These are phyloP conservation scores for Alternaria sp. DNA, from an alignment of 2,329 filamentous ascomycete genomes.

Conservation along the genomic window DNA sequence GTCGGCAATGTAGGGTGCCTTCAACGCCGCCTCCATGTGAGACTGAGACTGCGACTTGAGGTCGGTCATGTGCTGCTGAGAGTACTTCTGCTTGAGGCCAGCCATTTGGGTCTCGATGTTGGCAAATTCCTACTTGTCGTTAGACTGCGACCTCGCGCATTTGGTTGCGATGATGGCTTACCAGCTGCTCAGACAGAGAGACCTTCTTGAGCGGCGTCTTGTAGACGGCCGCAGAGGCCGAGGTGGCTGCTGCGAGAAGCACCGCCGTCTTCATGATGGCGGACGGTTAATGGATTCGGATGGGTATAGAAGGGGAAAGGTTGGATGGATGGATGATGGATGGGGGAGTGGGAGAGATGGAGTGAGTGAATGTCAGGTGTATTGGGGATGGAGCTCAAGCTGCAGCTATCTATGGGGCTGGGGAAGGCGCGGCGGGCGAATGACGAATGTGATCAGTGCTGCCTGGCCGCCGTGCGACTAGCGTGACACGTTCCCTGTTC, in stretches of 20 bases:
- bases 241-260: conserved; percentile 80
- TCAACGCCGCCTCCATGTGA: conserved; percentile 81
- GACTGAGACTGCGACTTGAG: conserved; percentile 71
- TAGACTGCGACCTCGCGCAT: conserved; percentile 10
- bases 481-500: conserved; percentile 20
- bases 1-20: conserved; percentile 72
- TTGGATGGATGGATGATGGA: conserved; percentile 17
- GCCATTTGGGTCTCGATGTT: conserved; percentile 84
- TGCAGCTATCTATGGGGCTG: conserved; percentile 23
- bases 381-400: conserved; percentile 20
- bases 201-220: conserved; percentile 99
- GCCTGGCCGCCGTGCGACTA: conserved; percentile 14
- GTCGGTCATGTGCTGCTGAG: conserved; percentile 72
- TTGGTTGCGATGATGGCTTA: conserved; percentile 59
- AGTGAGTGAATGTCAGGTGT: conserved; percentile 7
- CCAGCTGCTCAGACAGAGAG: conserved; percentile 89
- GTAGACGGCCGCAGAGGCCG: conserved; percentile 86
- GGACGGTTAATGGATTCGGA: conserved; percentile 6
- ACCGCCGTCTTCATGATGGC: conserved; percentile 82
- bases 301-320: conserved; percentile 7
- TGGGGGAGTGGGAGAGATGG: conserved; percentile 17
- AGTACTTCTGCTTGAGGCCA: conserved; percentile 90
- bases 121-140: conserved; percentile 68
- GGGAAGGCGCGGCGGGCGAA: conserved; percentile 17
- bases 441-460: conserved; percentile 17